Base-by-base conservation (phyloP, 176 grass and related monocot genomes). In the Raddia distichophylla region DNA sequence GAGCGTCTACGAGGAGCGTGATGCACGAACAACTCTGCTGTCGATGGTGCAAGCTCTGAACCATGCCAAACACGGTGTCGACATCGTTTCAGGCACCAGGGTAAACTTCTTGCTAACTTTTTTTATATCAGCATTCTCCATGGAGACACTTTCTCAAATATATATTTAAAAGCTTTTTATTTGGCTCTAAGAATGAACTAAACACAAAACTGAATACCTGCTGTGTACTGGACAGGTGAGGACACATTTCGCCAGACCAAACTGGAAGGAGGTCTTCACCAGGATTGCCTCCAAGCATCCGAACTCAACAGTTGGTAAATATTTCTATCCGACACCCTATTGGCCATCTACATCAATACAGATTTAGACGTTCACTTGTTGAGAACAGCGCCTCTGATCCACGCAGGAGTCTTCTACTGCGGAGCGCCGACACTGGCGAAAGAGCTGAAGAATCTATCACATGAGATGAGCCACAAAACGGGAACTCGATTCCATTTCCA, bases 21-120 rank as follows among this genome's bases (percentile, higher is more conserved):
- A 95, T 86, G 96, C 96, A 13, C 86, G 96, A 67, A 99, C 96
- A 34, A 99, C 96, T 77, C 93, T 99, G 4, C 56, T 99, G 71
- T 90, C 91, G 15, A 99, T 99, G 96, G 96, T 99, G 71, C 96
- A 99, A 78, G 96, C 96, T 86, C 89, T 99, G 74, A 91, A 99
- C 60, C 96, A 95, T 91, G 96, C 96, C 14, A 99, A 99, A 77
- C 86, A 93, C 54, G 96, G 96, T 14, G 87, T 99, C 0, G 96
- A 95, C 64, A 99, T 99, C 40, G 93, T 99, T 17, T 99, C 96
- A 1, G 96, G 96, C 81, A 99, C 93, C 20, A 83, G 96, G 91
- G 96, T 99, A 95, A 70, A 42, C 67, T 74, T 71, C 17, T 83
- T 49, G 78, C 61, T 14, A 2, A 22, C 34, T 79, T 43, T 34